phyloP scores from a whole-genome alignment of 257 asterid species.

The Fraxinus pennsylvanica region DNA sequence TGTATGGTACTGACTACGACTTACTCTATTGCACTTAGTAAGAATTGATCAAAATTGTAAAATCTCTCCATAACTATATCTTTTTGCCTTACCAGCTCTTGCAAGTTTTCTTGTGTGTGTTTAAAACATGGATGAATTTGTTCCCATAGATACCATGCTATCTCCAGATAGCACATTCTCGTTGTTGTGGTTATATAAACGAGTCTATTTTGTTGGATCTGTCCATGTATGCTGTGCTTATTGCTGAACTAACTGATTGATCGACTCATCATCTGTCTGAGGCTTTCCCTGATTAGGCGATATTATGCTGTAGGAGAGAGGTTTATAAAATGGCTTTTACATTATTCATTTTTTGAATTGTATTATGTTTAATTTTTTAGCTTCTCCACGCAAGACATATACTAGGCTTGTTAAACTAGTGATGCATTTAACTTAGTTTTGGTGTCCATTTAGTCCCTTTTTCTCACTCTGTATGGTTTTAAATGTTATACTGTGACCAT shows the following conservation, averaged over 20 bases:
- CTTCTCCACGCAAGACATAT: neutral
- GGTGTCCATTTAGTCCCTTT: too few relatives aligned
- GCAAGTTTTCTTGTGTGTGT: neutral
- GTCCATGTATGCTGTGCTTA: neutral
- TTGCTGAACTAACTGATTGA: neutral
- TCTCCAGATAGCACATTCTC: neutral
- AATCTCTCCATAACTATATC: neutral
- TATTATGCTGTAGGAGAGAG: neutral
- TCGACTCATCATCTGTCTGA: neutral
- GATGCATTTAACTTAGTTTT: too few relatives aligned
- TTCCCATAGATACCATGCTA: neutral
- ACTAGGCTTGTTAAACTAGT: neutral
- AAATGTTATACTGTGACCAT: neutral
- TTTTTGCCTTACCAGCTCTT: neutral
- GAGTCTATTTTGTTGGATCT: too few relatives aligned
- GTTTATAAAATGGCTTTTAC: neutral
- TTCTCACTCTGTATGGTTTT: neutral
- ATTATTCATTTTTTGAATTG: neutral
- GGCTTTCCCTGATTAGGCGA: neutral
- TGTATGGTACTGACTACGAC: neutral
- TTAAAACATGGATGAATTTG: neutral
- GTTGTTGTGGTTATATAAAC: neutral
- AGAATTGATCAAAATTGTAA: too few relatives aligned
- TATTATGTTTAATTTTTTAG: neutral
- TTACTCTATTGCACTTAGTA: neutral